Conservation (phyloP, 225 moss, liverwort and hornwort genomes). For the Pleurozium schreberi region DNA sequence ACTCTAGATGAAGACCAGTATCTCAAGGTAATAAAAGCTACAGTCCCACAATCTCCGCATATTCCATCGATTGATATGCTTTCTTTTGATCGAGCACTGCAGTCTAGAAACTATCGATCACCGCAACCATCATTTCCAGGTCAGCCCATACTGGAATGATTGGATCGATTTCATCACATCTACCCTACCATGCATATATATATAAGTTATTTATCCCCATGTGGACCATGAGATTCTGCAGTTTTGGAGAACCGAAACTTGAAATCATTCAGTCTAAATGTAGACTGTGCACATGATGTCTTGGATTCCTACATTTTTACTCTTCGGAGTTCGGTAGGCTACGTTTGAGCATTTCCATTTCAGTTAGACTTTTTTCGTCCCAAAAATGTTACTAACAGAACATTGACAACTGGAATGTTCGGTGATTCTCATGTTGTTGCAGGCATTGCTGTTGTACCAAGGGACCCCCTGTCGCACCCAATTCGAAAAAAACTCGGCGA, state of each 20-base stretch:
- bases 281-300: not conserved
- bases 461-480: conserved; percentile 26
- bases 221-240: not conserved
- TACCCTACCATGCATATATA: not conserved
- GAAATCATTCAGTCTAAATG: not conserved
- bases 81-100: not conserved
- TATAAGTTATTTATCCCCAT: not conserved
- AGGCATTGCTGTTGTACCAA: conserved; percentile 42
- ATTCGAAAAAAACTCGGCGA: conserved; percentile 15
- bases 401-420: not conserved
- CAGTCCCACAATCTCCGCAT: not conserved
- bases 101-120: not conserved
- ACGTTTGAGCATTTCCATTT: too few relatives aligned
- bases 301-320: not conserved
- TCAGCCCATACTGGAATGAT: not conserved
- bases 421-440: not conserved
- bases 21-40: conserved; percentile 28
- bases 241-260: not conserved
- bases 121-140: not conserved
- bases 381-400: not conserved
- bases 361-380: not conserved
- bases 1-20: conserved; percentile 22
- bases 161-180: not conserved
- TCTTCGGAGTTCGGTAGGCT: not conserved
- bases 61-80: not conserved